Evolutionary conservation across 257 asterid genomes (phyloP).

Genomic region (Primulina huaijiensis): DNA sequence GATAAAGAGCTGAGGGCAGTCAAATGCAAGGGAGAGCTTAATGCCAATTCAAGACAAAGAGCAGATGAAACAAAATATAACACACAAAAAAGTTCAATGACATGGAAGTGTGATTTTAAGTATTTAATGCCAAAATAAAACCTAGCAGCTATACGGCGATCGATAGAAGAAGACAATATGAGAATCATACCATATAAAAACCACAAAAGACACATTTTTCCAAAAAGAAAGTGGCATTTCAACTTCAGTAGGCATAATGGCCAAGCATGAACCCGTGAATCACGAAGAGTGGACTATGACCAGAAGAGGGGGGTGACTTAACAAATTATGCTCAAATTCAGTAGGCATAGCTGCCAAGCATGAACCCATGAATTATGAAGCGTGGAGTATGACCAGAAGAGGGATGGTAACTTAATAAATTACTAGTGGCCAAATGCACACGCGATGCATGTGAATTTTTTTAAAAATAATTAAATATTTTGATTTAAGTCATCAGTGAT

Average conservation of each 20-base stretch:
- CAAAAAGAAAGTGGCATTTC: not conserved
- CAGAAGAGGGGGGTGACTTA: not conserved
- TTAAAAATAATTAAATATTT: too few species aligned
- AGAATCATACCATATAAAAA: not conserved
- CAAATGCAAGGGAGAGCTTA: conserved; percentile 16
- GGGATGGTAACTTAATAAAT: not conserved
- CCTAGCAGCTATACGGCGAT: conserved; percentile 1
- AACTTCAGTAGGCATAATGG: not conserved
- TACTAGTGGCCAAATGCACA: too few species aligned
- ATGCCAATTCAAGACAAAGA: conserved; percentile 10
- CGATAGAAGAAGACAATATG: conserved; percentile 13
- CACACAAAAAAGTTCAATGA: not conserved
- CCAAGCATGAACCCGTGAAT: not conserved
- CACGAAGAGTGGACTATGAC: not conserved
- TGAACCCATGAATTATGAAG: not conserved
- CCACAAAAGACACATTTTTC: not conserved
- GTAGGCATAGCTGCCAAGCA: not conserved
- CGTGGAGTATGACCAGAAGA: not conserved
- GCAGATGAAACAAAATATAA: not conserved
- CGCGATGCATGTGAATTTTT: too few species aligned
- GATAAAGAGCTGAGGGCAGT: conserved; percentile 19
- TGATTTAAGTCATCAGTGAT: too few species aligned
- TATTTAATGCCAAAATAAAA: not conserved
- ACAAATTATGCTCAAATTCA: not conserved
- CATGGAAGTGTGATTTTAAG: not conserved